These are phyloP conservation scores for Polytrichum formosum DNA, from an alignment of 225 moss, liverwort and hornwort species.

Conservation along the genomic window DNA sequence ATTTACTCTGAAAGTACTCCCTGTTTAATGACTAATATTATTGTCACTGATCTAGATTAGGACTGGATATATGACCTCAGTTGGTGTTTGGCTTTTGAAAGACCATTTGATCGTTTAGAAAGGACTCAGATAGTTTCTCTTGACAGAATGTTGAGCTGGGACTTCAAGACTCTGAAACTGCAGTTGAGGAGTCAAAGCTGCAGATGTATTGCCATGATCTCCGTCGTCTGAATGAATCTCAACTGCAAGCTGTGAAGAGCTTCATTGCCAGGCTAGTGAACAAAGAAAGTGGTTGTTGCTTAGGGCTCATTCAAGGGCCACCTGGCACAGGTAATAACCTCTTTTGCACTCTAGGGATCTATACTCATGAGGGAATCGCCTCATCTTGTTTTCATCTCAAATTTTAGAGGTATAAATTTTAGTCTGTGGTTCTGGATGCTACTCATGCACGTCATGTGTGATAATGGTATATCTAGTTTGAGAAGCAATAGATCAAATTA, in stretches of 20 bases:
- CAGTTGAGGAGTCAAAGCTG: constrained; percentile 30
- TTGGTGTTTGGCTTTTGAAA: background rate
- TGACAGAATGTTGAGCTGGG: constrained; percentile 34
- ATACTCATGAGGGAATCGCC: no score
- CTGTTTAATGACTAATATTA: no score
- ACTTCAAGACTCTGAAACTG: constrained; percentile 17
- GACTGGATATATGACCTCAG: background rate
- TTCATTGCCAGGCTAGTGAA: constrained; percentile 34
- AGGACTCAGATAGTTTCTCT: background rate
- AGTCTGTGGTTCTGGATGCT: no score
- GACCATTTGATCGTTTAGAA: background rate
- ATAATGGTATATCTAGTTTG: no score
- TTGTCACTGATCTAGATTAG: background rate
- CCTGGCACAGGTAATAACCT: constrained; percentile 48
- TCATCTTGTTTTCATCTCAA: no score
- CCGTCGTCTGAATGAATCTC: constrained; percentile 47
- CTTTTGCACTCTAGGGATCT: no score
- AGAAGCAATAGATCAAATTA: background rate
- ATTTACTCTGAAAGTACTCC: no score
- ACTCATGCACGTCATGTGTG: no score
- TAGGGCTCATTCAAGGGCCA: constrained; percentile 61
- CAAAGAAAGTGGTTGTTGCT: constrained; percentile 24
- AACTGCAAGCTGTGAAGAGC: constrained; percentile 39
- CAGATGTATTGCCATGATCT: constrained; percentile 34
- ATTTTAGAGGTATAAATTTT: no score